Base-by-base conservation (phyloP, 805 yeast species). In the Pichia manshurica region DNA sequence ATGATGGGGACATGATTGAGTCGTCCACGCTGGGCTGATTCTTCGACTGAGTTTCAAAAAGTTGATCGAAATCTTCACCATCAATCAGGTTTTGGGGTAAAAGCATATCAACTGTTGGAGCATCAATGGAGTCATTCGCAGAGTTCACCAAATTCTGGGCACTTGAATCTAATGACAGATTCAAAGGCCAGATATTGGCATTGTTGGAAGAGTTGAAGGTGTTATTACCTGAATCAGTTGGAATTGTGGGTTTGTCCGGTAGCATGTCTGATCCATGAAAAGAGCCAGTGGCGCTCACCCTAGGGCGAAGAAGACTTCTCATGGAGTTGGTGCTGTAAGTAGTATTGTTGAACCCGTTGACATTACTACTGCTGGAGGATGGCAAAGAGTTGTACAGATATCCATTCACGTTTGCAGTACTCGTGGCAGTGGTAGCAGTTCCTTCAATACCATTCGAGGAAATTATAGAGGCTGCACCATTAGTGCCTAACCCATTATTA, bases 61-160 rank as follows among this genome's bases (percentile, higher is more conserved):
- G 15, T 15, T 31, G 39, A 23, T 17, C 39, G n/a, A 59, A 35
- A 25, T 60, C 59, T 9, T 53, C 61, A 10, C 56, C 59, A n/a
- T 58, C 63, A 21, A 64, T 62, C 6, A 63, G 42, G 20, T 62
- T 53, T 42, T 63, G 68, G 2, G 67, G 68, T 13, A 63, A 45
- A 15, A 61, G 44, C 42, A 57, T 47, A 31, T 61, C 59, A n/a
- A 61, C 59, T 39, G 42, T 29, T 35, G 49, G 29, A 22, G 49
- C 50, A 49, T 40, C 43, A 3, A 40, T 25, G 13, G 43, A 29
- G 5, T 29, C 35, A 29, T 17, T 12, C 5, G 56, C 59, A 53
- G 42, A 34, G 3, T 34, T 43, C 1, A 32, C 34, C 15, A 16
- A 32, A 23, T 29, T 33, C 35, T 25, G 33, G 42, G 21, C 39